These are phyloP conservation scores for Pouteria glomerata DNA, from an alignment of 148 eudicot genomes.

Conservation along the genomic window DNA sequence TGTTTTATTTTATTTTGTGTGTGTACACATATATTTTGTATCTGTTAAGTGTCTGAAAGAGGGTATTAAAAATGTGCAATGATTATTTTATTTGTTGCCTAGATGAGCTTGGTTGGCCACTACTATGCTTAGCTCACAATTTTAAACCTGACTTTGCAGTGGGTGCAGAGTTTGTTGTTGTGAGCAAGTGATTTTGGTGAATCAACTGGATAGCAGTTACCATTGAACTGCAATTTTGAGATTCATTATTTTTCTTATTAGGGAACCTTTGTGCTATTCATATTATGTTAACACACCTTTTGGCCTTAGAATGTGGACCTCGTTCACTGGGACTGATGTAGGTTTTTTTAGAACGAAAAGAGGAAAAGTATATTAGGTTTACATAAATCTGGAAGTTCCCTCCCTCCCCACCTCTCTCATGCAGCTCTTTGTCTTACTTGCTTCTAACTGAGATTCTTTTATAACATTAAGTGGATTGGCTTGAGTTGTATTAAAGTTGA, in stretches of 20 bases:
- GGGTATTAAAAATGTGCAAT: not conserved
- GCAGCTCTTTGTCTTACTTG: not conserved
- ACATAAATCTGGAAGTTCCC: too few relatives aligned
- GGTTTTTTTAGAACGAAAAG: not conserved
- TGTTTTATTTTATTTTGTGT: not conserved
- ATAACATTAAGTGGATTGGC: too few relatives aligned
- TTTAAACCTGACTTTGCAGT: not conserved
- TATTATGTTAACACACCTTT: too few relatives aligned
- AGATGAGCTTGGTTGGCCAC: not conserved
- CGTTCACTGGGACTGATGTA: not conserved
- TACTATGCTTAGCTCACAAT: too few relatives aligned
- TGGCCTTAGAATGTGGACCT: not conserved
- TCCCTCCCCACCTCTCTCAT: too few relatives aligned
- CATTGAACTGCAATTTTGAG: not conserved
- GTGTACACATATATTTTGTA: too few relatives aligned
- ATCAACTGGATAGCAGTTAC: not conserved
- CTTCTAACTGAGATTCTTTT: too few relatives aligned
- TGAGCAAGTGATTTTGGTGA: not conserved
- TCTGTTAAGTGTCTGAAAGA: not conserved
- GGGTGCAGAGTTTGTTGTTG: not conserved
- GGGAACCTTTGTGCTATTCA: not conserved
- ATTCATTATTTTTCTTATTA: not conserved
- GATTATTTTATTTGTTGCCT: not conserved
- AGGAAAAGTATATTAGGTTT: too few relatives aligned
- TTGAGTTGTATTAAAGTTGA: not conserved